Evolutionary conservation across 1,139 yeast genomes (phyloP).

Genomic region (Geotrichum restrictum): DNA sequence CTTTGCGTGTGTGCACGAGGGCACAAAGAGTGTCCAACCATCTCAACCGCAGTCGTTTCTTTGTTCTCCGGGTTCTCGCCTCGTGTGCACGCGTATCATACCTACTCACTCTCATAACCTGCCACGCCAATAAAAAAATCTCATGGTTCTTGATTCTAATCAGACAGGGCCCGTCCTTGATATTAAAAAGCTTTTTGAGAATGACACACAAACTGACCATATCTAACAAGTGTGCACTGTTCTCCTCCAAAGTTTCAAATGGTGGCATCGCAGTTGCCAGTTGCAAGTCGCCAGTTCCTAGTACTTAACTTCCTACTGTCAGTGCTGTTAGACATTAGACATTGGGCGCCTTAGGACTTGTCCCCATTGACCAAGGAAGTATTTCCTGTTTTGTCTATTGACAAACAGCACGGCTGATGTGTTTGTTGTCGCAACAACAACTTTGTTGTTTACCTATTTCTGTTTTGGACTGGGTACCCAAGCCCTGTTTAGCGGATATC

Average conservation of each 20-base stretch:
- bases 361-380: no score
- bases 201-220: no score
- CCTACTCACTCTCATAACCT: background rate
- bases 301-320: no score
- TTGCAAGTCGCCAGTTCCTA: no score
- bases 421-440: conserved; percentile 10
- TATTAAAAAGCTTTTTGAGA: no score
- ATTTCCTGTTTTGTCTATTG: background rate
- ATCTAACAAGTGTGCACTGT: no score
- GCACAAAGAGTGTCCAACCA: conserved; percentile 1
- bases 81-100: background rate
- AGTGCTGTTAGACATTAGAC: no score
- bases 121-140: background rate
- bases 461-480: background rate
- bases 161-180: no score
- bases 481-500: background rate
- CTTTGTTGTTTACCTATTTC: conserved; percentile 8
- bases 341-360: no score
- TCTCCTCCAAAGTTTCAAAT: no score
- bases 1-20: background rate
- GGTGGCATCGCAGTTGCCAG: no score
- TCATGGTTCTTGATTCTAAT: no score
- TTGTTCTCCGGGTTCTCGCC: background rate
- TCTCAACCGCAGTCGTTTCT: background rate
- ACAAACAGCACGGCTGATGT: conserved; percentile 13